Percentiles rank a stretch among this genome's conserved stretches.
phyloP scores from a whole-genome alignment of 2,329 filamentous ascomycete genomes.

The Talaromyces marneffei region DNA sequence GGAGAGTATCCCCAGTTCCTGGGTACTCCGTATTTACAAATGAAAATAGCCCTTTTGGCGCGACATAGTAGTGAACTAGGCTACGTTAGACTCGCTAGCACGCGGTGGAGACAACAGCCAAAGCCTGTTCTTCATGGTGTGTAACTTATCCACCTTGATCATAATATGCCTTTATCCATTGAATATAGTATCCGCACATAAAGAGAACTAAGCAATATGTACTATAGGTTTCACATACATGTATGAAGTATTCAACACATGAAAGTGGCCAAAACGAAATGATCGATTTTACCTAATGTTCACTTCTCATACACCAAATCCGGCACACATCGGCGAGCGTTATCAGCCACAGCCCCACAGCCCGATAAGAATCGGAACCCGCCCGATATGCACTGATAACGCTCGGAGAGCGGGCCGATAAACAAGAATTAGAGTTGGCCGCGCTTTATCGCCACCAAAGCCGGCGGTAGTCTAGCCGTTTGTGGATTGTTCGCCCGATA shows the following conservation, averaged over 20 bases:
- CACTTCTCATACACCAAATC: background rate
- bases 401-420: background rate
- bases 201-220: too few relatives aligned
- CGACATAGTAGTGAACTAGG: background rate
- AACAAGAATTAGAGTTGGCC: background rate
- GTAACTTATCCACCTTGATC: too few relatives aligned
- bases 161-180: too few relatives aligned
- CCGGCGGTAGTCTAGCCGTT: background rate
- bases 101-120: background rate
- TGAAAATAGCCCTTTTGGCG: slow-evolving; percentile 4
- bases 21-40: background rate
- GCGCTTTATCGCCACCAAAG: background rate
- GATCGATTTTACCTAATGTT: background rate
- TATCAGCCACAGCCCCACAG: background rate
- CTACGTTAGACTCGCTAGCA: background rate
- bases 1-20: too few relatives aligned
- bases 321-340: background rate
- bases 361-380: background rate
- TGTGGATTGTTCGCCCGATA: background rate
- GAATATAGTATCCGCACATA: too few relatives aligned
- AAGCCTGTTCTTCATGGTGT: too few relatives aligned
- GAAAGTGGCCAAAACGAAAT: too few relatives aligned
- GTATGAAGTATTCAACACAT: too few relatives aligned
- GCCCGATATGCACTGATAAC: background rate
- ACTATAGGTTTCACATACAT: too few relatives aligned